A percentile compares a stretch with the other conserved stretches of the same genome.
Evolutionary conservation across 805 yeast genomes (phyloP).

Genomic region (Starmerella vitae): DNA sequence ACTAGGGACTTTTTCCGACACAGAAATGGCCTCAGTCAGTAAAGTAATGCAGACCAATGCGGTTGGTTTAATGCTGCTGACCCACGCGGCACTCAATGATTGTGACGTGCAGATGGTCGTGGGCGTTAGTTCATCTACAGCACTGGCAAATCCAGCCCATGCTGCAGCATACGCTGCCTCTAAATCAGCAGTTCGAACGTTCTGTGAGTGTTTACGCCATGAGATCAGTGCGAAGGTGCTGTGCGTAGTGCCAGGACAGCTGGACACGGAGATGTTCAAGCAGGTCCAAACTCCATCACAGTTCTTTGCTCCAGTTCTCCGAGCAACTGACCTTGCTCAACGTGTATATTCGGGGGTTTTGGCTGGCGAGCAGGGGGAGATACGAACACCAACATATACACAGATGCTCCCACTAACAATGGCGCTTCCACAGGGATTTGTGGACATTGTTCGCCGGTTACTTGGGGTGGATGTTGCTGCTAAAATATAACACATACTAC

Average conservation of each 20-base stretch:
- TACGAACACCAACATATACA: conserved; percentile 56
- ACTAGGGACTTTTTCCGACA: conserved; percentile 29
- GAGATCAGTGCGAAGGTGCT: conserved; percentile 44
- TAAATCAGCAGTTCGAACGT: conserved; percentile 60
- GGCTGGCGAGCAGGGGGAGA: conserved; percentile 38
- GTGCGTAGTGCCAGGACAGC: conserved; percentile 66
- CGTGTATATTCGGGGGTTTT: conserved; percentile 30
- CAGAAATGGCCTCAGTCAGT: conserved; percentile 33
- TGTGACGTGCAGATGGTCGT: conserved; percentile 41
- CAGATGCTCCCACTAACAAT: conserved; percentile 52
- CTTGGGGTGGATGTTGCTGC: conserved; percentile 47
- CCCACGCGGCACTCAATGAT: conserved; percentile 29
- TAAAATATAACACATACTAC: neutral
- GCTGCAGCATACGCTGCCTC: conserved; percentile 66
- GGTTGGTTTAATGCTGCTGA: conserved; percentile 49
- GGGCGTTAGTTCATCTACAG: conserved; percentile 62
- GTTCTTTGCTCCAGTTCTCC: conserved; percentile 59
- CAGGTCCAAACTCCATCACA: conserved; percentile 54
- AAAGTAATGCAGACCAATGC: conserved; percentile 46
- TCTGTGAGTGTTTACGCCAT: conserved; percentile 56
- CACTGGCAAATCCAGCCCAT: conserved; percentile 63
- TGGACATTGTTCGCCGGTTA: conserved; percentile 36
- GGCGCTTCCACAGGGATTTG: conserved; percentile 54
- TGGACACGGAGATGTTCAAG: conserved; percentile 53
- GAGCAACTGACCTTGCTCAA: conserved; percentile 47